Evolutionary conservation across 1,139 yeast genomes (phyloP).

Genomic region (Blastobotrys elegans): DNA sequence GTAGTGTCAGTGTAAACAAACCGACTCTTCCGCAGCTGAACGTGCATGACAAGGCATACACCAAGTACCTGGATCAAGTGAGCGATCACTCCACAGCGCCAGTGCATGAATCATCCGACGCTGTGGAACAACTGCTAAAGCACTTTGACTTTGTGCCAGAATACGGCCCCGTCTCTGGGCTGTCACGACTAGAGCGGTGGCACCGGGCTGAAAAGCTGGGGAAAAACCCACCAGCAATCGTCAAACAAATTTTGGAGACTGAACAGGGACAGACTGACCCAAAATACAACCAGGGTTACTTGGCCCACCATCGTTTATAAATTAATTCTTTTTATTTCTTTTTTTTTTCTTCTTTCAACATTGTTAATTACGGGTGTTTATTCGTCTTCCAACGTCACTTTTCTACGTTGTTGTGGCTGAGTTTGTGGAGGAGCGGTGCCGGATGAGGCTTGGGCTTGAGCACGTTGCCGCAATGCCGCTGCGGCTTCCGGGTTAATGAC

Average conservation of each 20-base stretch:
- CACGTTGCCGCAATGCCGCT: conserved; percentile 4
- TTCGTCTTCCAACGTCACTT: conserved; percentile 20
- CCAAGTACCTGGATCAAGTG: background rate
- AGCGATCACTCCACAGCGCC: conserved; percentile 3
- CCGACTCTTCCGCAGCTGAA: background rate
- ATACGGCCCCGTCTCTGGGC: conserved; percentile 39
- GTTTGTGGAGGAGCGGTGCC: background rate
- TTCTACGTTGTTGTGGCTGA: conserved; percentile 8
- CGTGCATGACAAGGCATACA: background rate
- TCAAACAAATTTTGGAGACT: conserved; percentile 28
- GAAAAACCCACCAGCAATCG: conserved; percentile 35
- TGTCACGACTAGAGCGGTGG: conserved; percentile 54
- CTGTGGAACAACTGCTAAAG: conserved; percentile 32
- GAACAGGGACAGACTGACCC: conserved; percentile 21
- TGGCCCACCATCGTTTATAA: conserved; percentile 21
- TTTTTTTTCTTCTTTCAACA: conserved; percentile 13
- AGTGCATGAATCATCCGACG: conserved; percentile 30
- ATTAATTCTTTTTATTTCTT: background rate
- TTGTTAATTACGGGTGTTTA: no score
- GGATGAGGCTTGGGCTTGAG: background rate
- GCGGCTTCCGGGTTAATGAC: conserved; percentile 4
- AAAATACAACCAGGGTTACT: conserved; percentile 21
- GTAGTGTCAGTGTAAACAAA: no score
- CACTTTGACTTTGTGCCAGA: conserved; percentile 34
- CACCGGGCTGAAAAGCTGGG: conserved; percentile 87